These are phyloP conservation scores for Leucocoprinus leucothites DNA, from an alignment of 768 basidiomycete genomes.

Conservation along the genomic window DNA sequence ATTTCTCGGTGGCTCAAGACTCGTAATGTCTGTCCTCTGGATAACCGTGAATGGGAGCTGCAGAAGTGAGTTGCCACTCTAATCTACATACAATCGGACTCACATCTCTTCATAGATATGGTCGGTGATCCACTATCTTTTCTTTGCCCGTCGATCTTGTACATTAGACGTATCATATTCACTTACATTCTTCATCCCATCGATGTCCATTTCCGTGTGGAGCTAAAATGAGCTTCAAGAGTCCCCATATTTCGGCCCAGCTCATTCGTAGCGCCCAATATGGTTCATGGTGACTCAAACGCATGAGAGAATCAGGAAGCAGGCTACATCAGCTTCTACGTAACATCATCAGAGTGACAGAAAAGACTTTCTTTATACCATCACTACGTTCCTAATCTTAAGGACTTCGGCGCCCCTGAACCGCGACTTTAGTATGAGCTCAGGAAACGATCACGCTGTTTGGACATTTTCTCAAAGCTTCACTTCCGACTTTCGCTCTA, in stretches of 20 bases:
- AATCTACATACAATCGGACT: not conserved
- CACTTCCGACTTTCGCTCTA: conserved; percentile 45
- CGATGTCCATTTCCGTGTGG: too few relatives aligned
- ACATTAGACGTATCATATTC: conserved; percentile 3
- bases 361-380: not conserved
- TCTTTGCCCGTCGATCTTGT: not conserved
- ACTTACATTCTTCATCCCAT: not conserved
- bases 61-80: conserved; percentile 70
- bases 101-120: conserved; percentile 29
- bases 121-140: conserved; percentile 26
- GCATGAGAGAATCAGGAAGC: too few relatives aligned
- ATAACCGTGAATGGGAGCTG: conserved; percentile 96
- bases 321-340: too few relatives aligned
- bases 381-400: not conserved
- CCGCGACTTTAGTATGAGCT: not conserved
- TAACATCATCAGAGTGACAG: not conserved
- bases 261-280: too few relatives aligned
- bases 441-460: conserved; percentile 26
- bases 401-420: not conserved
- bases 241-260: too few relatives aligned
- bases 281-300: too few relatives aligned
- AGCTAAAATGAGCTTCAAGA: too few relatives aligned
- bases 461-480: conserved; percentile 52
- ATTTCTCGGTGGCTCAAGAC: conserved; percentile 99
- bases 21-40: conserved; percentile 89